Evolutionary conservation across 192 early-diverging fungal species (phyloP).

Genomic region (Geranomyces michiganensis): DNA sequence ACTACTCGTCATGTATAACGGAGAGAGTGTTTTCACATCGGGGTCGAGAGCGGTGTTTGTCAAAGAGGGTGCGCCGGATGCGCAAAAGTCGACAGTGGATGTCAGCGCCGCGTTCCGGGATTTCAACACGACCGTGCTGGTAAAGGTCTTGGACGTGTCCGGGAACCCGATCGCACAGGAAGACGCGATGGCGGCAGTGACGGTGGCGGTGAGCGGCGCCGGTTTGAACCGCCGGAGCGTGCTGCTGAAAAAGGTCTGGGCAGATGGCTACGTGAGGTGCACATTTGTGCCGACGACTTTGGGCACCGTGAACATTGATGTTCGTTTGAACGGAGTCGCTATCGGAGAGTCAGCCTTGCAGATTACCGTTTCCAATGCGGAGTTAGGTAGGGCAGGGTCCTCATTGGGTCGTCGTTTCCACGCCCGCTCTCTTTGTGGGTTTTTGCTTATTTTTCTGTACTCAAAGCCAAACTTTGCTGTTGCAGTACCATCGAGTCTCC

Average conservation of each 20-base stretch:
- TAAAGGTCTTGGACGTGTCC: neutral
- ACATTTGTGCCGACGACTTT: neutral
- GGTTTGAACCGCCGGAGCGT: too few relatives aligned
- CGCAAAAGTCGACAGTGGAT: neutral
- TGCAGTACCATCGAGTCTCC: slow-evolving; percentile 6
- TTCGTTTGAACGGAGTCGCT: neutral
- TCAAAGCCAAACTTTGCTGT: too few relatives aligned
- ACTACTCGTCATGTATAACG: neutral
- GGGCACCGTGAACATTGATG: neutral
- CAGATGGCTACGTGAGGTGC: neutral
- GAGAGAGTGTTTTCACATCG: neutral
- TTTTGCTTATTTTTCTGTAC: too few relatives aligned
- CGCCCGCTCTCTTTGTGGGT: too few relatives aligned
- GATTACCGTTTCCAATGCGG: neutral
- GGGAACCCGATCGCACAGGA: neutral
- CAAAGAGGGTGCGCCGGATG: neutral
- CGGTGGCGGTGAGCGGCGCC: too few relatives aligned
- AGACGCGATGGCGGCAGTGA: neutral
- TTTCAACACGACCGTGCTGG: neutral
- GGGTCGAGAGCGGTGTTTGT: neutral
- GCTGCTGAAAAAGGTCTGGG: neutral
- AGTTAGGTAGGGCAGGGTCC: neutral
- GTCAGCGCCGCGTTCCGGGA: neutral
- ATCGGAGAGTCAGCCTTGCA: neutral
- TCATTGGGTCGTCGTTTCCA: too few relatives aligned